Evolutionary conservation across 257 asterid genomes (phyloP), one percentile per base, ranked within the genome.

Genomic region (Gardenia jasminoides): DNA sequence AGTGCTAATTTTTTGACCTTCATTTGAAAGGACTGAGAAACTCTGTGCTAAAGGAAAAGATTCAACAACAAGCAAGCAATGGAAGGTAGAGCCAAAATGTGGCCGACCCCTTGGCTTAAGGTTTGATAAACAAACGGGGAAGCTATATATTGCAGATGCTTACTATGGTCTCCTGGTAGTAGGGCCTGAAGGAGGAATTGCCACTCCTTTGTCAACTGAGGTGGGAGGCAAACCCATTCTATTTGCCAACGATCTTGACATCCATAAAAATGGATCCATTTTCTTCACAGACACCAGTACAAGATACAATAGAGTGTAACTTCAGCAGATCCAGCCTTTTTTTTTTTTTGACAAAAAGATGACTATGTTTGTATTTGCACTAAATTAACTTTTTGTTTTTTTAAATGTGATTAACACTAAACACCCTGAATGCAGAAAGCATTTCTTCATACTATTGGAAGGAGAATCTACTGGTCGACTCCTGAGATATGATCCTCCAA

Each of bases 231-330:
- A 86, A 11, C 97, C 94, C 0, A 91, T 93, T 64, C 94, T 92
- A n/a, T 93, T 95, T 19, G 98, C 98, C 1, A 95, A 95, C 78
- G 99, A 95, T 79, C 98, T 95, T 33, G 98, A 93, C 61, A 87
- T 95, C 71, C 98, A 89, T 77, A 39, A 76, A 2, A 95, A 95
- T 78, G 98, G 98, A 15, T 95, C 99, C 75, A 87, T 93, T 76
- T 95, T 91, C 88, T 95, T 95, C 94, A 93, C 99, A 0, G 98
- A 95, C 76, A 90, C 98, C 13, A 95, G 99, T 93, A 87, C 78
- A 56, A 87, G 83, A 83, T 91, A 92, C 87, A 87, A 95, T 43
- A 86, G 97, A 78, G 92, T 81, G 98, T 94, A 81, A 86, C 96
- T 87, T 72, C 58, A 54, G 41, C 41, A 36, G 41, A 36, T 36